Evolutionary conservation across 371 early-diverging fungal genomes (phyloP).

Genomic region (Mucor irregularis): DNA sequence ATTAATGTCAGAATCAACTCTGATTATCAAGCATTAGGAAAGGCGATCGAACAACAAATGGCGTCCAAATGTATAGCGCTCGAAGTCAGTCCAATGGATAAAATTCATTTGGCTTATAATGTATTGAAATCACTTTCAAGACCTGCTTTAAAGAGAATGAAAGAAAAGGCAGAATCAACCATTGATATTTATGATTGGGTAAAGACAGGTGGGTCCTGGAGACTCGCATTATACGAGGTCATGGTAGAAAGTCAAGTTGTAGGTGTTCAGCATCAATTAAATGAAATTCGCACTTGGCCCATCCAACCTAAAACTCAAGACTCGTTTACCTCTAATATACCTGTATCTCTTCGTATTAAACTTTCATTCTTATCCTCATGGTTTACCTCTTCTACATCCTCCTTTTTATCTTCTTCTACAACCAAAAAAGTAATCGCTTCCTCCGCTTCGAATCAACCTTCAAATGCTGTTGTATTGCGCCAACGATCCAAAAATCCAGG

Average conservation of each 20-base stretch:
- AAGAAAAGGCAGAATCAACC: conserved; percentile 21
- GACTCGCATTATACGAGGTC: conserved; percentile 28
- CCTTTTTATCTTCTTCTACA: neutral
- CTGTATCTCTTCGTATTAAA: conserved; percentile 31
- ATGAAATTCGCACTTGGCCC: conserved; percentile 24
- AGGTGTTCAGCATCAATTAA: conserved; percentile 33
- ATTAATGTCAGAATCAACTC: conserved; percentile 21
- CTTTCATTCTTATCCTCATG: conserved; percentile 23
- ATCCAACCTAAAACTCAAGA: conserved; percentile 12
- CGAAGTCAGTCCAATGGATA: conserved; percentile 25
- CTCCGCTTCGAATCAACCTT: neutral
- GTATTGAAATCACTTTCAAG: conserved; percentile 22
- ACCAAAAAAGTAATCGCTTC: conserved; percentile 2
- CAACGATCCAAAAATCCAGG: conserved; percentile 6
- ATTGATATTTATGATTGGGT: conserved; percentile 35
- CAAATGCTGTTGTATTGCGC: conserved; percentile 15
- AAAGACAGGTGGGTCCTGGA: conserved; percentile 32
- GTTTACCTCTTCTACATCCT: conserved; percentile 24
- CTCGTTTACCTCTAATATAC: conserved; percentile 10
- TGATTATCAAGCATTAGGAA: conserved; percentile 15
- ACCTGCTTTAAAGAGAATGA: conserved; percentile 23
- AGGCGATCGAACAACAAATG: conserved; percentile 18
- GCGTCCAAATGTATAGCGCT: conserved; percentile 10
- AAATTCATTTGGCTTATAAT: conserved; percentile 33
- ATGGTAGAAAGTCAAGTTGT: conserved; percentile 36